Conservation (phyloP, 495 filamentous ascomycete species). For the Penicillium manginii region DNA sequence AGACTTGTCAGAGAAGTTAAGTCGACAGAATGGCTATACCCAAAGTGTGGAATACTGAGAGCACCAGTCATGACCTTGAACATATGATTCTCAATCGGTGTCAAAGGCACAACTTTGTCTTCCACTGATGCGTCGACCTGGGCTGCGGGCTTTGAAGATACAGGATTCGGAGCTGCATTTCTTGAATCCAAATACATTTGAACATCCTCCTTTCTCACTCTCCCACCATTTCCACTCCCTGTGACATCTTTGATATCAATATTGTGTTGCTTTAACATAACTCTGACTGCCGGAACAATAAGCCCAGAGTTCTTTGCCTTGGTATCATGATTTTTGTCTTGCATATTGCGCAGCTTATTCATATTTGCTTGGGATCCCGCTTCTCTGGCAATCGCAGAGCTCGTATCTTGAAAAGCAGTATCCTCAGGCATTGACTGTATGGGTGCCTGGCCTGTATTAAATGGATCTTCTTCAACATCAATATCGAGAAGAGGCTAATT, state of each 20-base stretch:
- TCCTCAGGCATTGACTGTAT: background rate
- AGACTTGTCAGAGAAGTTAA: background rate
- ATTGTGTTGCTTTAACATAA: background rate
- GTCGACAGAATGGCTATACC: slow-evolving; percentile 2
- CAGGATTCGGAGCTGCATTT: background rate
- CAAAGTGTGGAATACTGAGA: background rate
- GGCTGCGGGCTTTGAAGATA: background rate
- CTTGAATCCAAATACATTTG: background rate
- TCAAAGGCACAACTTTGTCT: background rate
- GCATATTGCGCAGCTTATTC: background rate
- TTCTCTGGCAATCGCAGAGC: background rate
- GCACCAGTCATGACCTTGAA: slow-evolving; percentile 3
- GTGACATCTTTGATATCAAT: slow-evolving; percentile 1
- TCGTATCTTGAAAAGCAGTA: background rate
- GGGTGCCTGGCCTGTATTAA: background rate
- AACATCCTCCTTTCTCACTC: background rate
- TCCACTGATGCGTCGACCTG: background rate
- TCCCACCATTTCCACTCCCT: background rate
- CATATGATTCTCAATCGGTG: background rate
- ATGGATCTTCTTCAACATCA: background rate
- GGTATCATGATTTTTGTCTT: no score
- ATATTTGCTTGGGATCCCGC: background rate
- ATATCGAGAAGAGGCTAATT: slow-evolving; percentile 1
- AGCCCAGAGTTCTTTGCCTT: background rate
- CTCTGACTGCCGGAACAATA: background rate